Evolutionary conservation across 2,329 filamentous ascomycete species (phyloP), one percentile per base, ranked within the genome.

Genomic region (Phialophora tarda): DNA sequence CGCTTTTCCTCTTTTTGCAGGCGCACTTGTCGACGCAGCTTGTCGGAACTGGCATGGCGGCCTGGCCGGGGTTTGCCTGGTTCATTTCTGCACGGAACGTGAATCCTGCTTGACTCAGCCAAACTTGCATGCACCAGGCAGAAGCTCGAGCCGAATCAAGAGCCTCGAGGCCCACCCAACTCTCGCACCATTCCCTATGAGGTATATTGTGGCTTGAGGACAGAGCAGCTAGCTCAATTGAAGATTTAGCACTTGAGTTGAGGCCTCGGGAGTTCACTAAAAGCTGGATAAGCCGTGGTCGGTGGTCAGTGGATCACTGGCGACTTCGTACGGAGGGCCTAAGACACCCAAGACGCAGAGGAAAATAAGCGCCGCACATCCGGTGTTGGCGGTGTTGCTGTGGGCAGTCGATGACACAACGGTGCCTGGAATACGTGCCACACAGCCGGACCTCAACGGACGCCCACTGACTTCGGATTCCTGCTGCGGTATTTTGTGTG

Each of bases 21-120:
- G 66, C 66, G 66, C 66, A 68, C 63, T 68, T 65, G 26, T 51
- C 59, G 61, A 34, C 60, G 65, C 62, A 59, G 56, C 34, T n/a
- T n/a, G 38, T 44, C 38, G 38, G 14, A 44, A 44, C 38, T n/a
- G 38, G 38, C 17, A 44, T n/a, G 38, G 17, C 5, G 38, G 17
- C 14, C 38, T 44, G 38, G 17, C 38, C 38, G 17, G 38, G 38
- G 38, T 7, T 44, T 44, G 38, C 38, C 17, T n/a, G 17, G 62
- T 34, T 56, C 7, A 6, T 26, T 30, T 62, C 24, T 51, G 48
- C 48, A 51, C 21, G 21, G 21, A n/a, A 7, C 38, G 5, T 44
- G 38, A 44, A 53, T 53, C 53, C 53, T 55, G 28, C 53, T 30
- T 34, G 53, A 55, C 62, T 68, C 66, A 68, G 66, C 66, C 62